Conservation (phyloP, 2,329 filamentous ascomycete genomes). For the Salinomyces thailandicus region DNA sequence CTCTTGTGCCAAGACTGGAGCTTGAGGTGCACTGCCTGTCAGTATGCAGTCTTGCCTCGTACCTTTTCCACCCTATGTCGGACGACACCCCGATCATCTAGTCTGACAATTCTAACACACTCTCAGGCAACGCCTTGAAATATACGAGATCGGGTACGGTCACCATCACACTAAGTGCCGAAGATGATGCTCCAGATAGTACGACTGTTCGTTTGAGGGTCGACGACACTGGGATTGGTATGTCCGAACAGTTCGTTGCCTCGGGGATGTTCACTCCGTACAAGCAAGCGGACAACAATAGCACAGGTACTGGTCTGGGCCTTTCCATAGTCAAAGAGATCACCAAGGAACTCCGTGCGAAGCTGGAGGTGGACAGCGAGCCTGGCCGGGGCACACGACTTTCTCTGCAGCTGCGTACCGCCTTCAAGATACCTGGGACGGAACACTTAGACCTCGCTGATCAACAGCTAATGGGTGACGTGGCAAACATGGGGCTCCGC, state of each 20-base stretch:
- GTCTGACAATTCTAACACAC: too few species aligned
- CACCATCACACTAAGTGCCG: constrained; percentile 15
- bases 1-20: too few species aligned
- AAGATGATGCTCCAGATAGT: background rate
- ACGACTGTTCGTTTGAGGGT: background rate
- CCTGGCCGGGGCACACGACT: constrained; percentile 1
- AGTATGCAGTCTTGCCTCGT: too few species aligned
- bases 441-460: background rate
- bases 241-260: constrained; percentile 22
- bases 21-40: too few species aligned
- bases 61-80: too few species aligned
- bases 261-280: constrained; percentile 25
- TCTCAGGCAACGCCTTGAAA: background rate
- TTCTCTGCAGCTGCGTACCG: background rate
- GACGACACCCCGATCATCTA: too few species aligned
- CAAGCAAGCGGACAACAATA: constrained; percentile 24
- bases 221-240: constrained; percentile 20
- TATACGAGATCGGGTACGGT: constrained; percentile 9
- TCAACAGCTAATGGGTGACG: too few species aligned
- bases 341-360: constrained; percentile 10
- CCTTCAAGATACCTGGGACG: background rate
- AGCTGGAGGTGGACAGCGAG: background rate
- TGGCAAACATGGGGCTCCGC: background rate
- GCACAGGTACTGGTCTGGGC: constrained; percentile 26
- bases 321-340: constrained; percentile 26